These are phyloP conservation scores for Fraxinus floribunda DNA, from an alignment of 305 asterid genomes.

Conservation along the genomic window DNA sequence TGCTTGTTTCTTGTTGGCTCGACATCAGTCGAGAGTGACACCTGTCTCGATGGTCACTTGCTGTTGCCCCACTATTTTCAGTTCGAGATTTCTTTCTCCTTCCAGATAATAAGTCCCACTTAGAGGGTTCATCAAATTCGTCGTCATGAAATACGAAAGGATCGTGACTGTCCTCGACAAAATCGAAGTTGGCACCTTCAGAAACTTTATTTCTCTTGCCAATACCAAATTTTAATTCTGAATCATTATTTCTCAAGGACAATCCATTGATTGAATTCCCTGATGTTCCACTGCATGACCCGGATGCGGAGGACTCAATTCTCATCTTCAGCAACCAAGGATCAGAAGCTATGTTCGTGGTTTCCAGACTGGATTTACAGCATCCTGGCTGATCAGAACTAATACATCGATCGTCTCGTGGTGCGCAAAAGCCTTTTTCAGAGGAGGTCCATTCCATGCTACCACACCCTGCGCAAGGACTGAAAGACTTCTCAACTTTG, in stretches of 20 bases:
- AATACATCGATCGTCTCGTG: conserved; percentile 33
- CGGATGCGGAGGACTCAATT: conserved; percentile 59
- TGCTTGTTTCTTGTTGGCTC: conserved; percentile 61
- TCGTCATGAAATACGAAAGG: conserved; percentile 85
- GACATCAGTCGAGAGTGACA: conserved; percentile 24
- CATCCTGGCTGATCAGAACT: conserved; percentile 34
- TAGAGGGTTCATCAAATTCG: conserved; percentile 66
- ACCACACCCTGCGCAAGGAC: conserved; percentile 38
- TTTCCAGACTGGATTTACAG: conserved; percentile 38
- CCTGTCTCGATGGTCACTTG: conserved; percentile 31
- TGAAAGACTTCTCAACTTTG: conserved; percentile 31
- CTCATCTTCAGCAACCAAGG: conserved; percentile 55
- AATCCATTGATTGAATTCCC: conserved; percentile 28
- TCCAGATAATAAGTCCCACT: conserved; percentile 84
- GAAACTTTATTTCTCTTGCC: conserved; percentile 30
- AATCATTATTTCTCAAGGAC: conserved; percentile 32
- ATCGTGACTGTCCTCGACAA: conserved; percentile 50
- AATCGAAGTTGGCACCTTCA: conserved; percentile 25
- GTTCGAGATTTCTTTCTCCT: conserved; percentile 32
- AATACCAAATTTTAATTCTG: conserved; percentile 35
- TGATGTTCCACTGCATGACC: conserved; percentile 61
- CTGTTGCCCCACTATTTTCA: conserved; percentile 37
- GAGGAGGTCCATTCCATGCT: conserved; percentile 44
- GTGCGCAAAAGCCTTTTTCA: conserved; percentile 39
- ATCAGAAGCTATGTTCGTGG: conserved; percentile 40